Conservation (phyloP, 176 grass and related monocot species). For the Oryza coarctata region DNA sequence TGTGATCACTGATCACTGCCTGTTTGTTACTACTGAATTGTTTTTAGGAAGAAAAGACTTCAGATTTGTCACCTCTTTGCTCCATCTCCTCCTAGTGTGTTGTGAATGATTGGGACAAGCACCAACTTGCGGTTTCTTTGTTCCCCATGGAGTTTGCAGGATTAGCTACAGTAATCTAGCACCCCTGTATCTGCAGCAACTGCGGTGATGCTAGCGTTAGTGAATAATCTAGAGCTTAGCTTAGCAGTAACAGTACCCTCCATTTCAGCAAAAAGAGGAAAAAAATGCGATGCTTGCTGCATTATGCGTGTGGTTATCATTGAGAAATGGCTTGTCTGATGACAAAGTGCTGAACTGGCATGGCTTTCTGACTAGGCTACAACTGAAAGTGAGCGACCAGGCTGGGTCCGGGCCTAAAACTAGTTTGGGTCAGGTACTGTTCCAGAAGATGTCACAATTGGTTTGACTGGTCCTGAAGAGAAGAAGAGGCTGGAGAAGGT, state of each 20-base stretch:
- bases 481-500: constrained; percentile 6
- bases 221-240: constrained; percentile 10
- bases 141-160: constrained; percentile 39
- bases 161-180: constrained; percentile 7
- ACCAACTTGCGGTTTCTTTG: constrained; percentile 22
- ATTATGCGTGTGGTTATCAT: neutral
- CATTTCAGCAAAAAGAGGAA: neutral
- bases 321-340: neutral
- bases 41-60: neutral
- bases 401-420: neutral
- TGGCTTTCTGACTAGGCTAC: neutral
- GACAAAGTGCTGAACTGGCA: neutral
- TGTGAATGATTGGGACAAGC: constrained; percentile 36
- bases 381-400: neutral
- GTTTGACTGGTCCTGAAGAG: constrained; percentile 4
- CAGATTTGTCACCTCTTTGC: constrained; percentile 24
- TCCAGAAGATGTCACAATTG: neutral
- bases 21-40: neutral
- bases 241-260: constrained; percentile 18
- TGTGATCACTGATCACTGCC: neutral
- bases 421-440: neutral
- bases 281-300: neutral
- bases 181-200: constrained; percentile 9
- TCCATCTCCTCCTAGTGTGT: constrained; percentile 30
- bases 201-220: neutral